phyloP scores from a whole-genome alignment of 257 asterid genomes.

The Sherardia arvensis region DNA sequence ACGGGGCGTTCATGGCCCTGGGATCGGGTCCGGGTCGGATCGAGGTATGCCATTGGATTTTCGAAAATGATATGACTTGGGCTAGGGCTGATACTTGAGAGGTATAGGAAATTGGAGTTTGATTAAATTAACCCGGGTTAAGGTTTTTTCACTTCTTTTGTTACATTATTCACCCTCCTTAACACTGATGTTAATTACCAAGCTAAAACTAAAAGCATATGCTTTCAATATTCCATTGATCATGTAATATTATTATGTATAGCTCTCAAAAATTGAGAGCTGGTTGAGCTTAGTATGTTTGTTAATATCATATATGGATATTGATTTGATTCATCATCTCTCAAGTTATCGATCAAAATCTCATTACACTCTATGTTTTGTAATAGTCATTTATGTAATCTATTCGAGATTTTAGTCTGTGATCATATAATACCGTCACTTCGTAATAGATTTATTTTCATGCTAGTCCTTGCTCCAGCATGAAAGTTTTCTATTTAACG shows the following conservation, averaged over 20 bases:
- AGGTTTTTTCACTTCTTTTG: background rate
- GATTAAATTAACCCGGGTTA: constrained; percentile 13
- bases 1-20: constrained; percentile 71
- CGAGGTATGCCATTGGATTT: constrained; percentile 94
- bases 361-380: no score
- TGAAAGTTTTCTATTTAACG: no score
- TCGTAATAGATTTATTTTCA: no score
- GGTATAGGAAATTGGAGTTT: background rate
- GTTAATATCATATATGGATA: background rate
- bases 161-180: background rate
- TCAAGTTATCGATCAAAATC: no score
- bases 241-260: background rate
- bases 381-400: no score
- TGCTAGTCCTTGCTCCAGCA: no score
- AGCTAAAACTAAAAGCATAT: constrained; percentile 9
- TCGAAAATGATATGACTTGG: constrained; percentile 87
- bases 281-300: background rate
- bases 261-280: background rate
- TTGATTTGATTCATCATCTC: background rate
- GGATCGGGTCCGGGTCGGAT: constrained; percentile 79
- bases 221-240: background rate
- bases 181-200: background rate
- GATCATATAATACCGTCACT: no score
- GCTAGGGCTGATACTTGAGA: constrained; percentile 36
- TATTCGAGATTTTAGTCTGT: no score